Base-by-base conservation (phyloP, 495 filamentous ascomycete species). In the Poronia punctata region DNA sequence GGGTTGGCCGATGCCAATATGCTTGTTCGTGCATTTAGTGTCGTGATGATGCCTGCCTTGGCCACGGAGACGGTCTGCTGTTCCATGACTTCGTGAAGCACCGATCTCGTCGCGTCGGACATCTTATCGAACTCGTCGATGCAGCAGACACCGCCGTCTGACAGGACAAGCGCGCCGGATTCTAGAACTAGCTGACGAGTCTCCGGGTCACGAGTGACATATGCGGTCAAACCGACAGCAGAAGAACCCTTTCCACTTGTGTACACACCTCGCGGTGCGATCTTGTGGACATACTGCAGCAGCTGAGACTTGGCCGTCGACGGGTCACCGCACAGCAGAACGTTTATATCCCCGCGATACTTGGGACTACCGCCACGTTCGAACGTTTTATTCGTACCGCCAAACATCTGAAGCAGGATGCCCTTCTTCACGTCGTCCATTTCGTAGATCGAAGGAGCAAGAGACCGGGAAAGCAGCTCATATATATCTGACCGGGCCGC, bases 111-210 rank as follows among this genome's bases (percentile, higher is more conserved):
- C 17, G 88, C 78, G 40, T 98, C 92, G 38, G 83, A 88, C 92
- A 98, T 98, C 64, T 98, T 98, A 70, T 98, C 92, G 50, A 98
- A 98, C 61, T 98, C 92, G 52, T 98, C 92, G 60, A 98, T 98
- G 59, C 92, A 98, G 72, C 92, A 98, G 42, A 95, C 83, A 59
- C 92, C 93, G 19, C 92, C 92, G 57, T 98, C 92, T 2, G 88
- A 95, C 33, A 98, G 71, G 28, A 98, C 92, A 21, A 98, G 73
- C 9, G 92, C 92, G 54, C 92, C 92, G 10, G 90, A 96, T 52
- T 98, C 92, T 39, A 98, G 86, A 2, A 98, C 92, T 23, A 97
- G 76, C 59, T 97, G 90, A 12, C 86, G 78, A 10, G 93, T 92
- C 61, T 97, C 92, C 0, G 86, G 87, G 52, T 98, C 92, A 29